These are phyloP conservation scores for Caryopteris hybrid DNA, from an alignment of 305 asterid species.

Conservation along the genomic window DNA sequence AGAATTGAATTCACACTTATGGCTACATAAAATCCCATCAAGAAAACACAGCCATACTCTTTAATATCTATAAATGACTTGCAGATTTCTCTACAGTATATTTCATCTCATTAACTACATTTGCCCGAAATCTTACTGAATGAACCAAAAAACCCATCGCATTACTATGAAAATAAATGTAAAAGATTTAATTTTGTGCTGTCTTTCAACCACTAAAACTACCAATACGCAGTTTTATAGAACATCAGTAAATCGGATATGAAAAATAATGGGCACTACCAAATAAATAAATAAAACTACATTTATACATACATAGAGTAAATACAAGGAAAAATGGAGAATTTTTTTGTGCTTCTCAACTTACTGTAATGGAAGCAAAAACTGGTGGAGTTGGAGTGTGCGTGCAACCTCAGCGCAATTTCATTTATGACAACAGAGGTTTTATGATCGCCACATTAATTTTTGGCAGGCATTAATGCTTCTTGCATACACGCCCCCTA, in stretches of 20 bases:
- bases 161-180: background rate
- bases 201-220: conserved; percentile 31
- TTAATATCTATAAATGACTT: conserved; percentile 26
- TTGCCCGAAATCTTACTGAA: conserved; percentile 7
- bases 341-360: conserved; percentile 8
- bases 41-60: conserved; percentile 19
- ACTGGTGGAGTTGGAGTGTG: conserved; percentile 17
- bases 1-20: conserved; percentile 24
- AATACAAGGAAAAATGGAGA: background rate
- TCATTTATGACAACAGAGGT: background rate
- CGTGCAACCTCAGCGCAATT: conserved; percentile 21
- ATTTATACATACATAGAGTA: background rate
- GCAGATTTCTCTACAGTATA: background rate
- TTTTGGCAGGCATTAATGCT: too few relatives aligned
- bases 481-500: too few relatives aligned
- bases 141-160: background rate
- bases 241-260: conserved; percentile 9
- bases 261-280: background rate
- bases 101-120: conserved; percentile 20
- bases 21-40: conserved; percentile 26
- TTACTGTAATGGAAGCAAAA: conserved; percentile 22
- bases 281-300: background rate
- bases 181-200: conserved; percentile 5
- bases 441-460: too few relatives aligned
- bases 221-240: conserved; percentile 19